Base-by-base conservation (phyloP, 495 filamentous ascomycete species). In the Penicillium macrosclerotiorum region DNA sequence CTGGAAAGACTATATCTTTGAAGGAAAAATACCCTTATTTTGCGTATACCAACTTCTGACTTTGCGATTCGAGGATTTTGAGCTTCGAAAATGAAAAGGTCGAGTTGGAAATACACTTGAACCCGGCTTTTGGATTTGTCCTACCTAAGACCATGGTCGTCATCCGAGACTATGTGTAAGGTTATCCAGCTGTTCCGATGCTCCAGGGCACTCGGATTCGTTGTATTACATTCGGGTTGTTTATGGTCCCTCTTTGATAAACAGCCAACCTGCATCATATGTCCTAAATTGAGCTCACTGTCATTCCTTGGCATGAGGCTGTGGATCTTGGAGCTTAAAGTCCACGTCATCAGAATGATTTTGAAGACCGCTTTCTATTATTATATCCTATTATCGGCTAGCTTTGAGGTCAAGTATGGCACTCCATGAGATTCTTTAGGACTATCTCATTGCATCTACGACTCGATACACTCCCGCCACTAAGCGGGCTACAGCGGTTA, bases 401-500 rank as follows among this genome's bases (percentile, higher is more conserved):
- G n/a, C n/a, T n/a, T n/a, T n/a, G n/a, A n/a, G n/a, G n/a, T n/a
- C n/a, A n/a, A n/a, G n/a, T n/a, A n/a, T n/a, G n/a, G n/a, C n/a
- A n/a, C n/a, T n/a, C n/a, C n/a, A n/a, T n/a, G n/a, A n/a, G n/a
- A n/a, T n/a, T n/a, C n/a, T n/a, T n/a, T n/a, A n/a, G n/a, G n/a
- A n/a, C n/a, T n/a, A n/a, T n/a, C n/a, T n/a, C n/a, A n/a, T n/a
- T n/a, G n/a, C n/a, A n/a, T n/a, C n/a, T n/a, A n/a, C n/a, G n/a
- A n/a, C n/a, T n/a, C n/a, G n/a, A n/a, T n/a, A n/a, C n/a, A n/a
- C n/a, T n/a, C n/a, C n/a, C n/a, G n/a, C n/a, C n/a, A n/a, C 31
- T 39, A 40, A 54, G 46, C n/a, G 18, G 38, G 26, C 52, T 49
- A 44, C 49, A 59, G 45, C 49, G 38, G 41, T 45, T 19, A 56